Conservation (phyloP, 306 rosid genomes). For the Cucurbita argyrosperma region DNA sequence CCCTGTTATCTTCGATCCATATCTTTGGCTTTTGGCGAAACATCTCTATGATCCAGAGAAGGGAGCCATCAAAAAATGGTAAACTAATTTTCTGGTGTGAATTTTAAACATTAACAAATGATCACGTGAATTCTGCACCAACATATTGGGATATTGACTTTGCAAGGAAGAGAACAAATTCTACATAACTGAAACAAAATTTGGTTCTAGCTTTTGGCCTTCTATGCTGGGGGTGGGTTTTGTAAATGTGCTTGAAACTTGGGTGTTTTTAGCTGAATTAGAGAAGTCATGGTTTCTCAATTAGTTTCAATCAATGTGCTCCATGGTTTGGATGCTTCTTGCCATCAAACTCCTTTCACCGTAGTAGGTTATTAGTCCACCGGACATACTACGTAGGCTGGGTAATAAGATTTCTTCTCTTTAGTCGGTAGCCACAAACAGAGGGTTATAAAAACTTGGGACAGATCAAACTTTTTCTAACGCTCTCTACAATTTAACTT, state of each 20-base stretch:
- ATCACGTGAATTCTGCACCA: not conserved
- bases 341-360: too few relatives aligned
- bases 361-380: not conserved
- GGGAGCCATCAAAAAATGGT: slow-evolving; percentile 43
- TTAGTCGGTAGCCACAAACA: not conserved
- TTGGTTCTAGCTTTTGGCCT: not conserved
- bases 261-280: too few relatives aligned
- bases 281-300: too few relatives aligned
- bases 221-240: not conserved
- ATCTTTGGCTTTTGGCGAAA: slow-evolving; percentile 40
- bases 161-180: not conserved
- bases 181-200: not conserved
- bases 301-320: too few relatives aligned
- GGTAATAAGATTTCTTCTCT: not conserved
- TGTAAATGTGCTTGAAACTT: too few relatives aligned
- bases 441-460: not conserved
- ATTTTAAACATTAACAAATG: not conserved
- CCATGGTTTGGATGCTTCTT: too few relatives aligned
- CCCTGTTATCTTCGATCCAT: slow-evolving; percentile 28
- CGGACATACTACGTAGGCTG: not conserved
- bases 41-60: slow-evolving; percentile 33
- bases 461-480: not conserved
- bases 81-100: not conserved
- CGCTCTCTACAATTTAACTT: not conserved
- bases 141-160: not conserved